Conservation (phyloP, 1,284 basidiomycete species). For the Irpex lacteus region DNA sequence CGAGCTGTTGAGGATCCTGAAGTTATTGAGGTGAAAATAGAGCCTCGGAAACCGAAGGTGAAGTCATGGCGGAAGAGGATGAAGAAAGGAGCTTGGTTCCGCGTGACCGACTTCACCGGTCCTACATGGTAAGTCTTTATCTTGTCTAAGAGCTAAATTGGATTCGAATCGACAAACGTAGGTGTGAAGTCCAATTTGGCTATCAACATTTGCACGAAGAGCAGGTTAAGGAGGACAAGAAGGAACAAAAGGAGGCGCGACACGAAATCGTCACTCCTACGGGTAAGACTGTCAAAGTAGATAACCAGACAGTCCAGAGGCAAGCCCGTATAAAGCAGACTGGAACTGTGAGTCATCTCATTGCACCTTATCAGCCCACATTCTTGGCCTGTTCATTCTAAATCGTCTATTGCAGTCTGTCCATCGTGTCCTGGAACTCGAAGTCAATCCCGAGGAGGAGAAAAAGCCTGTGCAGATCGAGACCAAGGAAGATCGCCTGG, state of each 20-base stretch:
- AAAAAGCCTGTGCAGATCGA: slow-evolving; percentile 37
- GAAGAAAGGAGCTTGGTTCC: slow-evolving; percentile 22
- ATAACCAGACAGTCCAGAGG: slow-evolving; percentile 49
- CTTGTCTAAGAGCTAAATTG: no score
- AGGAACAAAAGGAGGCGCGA: slow-evolving; percentile 50
- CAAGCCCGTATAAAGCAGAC: slow-evolving; percentile 49
- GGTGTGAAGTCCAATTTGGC: slow-evolving; percentile 80
- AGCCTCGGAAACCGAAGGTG: background rate
- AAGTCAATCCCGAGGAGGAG: slow-evolving; percentile 64
- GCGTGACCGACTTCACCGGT: slow-evolving; percentile 46
- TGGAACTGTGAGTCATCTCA: slow-evolving; percentile 51
- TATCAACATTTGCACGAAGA: slow-evolving; percentile 55
- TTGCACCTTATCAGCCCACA: background rate
- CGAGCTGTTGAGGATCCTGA: background rate
- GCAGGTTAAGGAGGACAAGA: slow-evolving; percentile 46
- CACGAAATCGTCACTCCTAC: slow-evolving; percentile 50
- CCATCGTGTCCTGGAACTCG: slow-evolving; percentile 78
- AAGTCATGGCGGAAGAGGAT: slow-evolving; percentile 17
- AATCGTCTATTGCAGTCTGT: slow-evolving; percentile 43
- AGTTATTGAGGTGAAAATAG: background rate
- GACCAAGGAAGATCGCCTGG: slow-evolving; percentile 72
- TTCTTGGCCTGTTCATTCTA: background rate
- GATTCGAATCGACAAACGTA: slow-evolving; percentile 29
- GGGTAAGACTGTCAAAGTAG: slow-evolving; percentile 68
- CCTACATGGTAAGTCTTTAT: slow-evolving; percentile 61